A percentile compares a stretch with the other conserved stretches of the same genome.
These are phyloP conservation scores for Casuarina glauca DNA, from an alignment of 306 rosid species.

Conservation along the genomic window DNA sequence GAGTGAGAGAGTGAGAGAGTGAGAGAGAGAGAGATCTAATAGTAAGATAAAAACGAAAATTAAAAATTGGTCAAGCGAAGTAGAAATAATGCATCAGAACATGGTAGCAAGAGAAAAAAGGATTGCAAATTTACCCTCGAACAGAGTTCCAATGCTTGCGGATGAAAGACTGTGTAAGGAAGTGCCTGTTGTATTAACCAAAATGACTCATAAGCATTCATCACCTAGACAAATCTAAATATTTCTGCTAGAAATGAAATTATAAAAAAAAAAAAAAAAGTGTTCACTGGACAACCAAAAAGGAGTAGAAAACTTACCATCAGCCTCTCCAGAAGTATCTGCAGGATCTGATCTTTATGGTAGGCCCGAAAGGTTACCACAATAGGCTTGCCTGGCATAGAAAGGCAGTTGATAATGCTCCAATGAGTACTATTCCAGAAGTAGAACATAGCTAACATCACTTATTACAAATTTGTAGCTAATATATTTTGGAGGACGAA, in stretches of 20 bases:
- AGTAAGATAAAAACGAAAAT: not conserved
- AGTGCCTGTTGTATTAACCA: constrained; percentile 49
- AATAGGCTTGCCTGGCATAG: constrained; percentile 68
- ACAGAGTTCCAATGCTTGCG: constrained; percentile 84
- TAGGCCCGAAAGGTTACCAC: constrained; percentile 80
- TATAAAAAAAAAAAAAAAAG: not conserved
- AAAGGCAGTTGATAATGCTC: constrained; percentile 1
- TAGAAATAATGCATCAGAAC: not conserved
- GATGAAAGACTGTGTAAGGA: constrained; percentile 68
- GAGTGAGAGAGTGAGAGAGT: not conserved
- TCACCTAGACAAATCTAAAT: constrained; percentile 14
- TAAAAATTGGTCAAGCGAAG: not conserved
- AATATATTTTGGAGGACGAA: not conserved
- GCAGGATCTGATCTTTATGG: constrained; percentile 74
- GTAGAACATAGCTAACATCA: not conserved
- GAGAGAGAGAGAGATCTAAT: not conserved
- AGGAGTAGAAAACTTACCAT: constrained; percentile 45
- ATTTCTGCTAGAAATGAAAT: not conserved
- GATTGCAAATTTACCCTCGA: constrained; percentile 72
- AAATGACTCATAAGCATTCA: constrained; percentile 13
- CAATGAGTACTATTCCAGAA: not conserved
- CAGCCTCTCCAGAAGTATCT: constrained; percentile 80
- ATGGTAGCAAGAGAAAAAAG: not conserved
- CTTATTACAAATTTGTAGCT: not conserved
- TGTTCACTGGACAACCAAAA: not conserved